Evolutionary conservation across 257 asterid species (phyloP).

Genomic region (Capsicum chinense): DNA sequence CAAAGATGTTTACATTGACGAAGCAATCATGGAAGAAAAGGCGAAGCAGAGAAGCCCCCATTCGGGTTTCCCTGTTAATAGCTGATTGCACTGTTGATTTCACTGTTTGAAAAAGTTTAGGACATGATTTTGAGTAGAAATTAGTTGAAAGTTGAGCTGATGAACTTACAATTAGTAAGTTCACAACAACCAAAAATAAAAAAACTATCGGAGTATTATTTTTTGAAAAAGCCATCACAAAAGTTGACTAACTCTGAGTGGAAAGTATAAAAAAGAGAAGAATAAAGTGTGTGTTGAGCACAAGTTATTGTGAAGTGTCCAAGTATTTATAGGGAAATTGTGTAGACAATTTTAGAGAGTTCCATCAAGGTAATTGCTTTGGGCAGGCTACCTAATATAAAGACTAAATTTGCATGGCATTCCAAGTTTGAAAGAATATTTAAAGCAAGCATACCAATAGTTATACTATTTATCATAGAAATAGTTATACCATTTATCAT

Average conservation of each 20-base stretch:
- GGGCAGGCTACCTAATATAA: conserved; percentile 67
- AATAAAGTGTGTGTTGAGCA: conserved; percentile 34
- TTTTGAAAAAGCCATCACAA: background rate
- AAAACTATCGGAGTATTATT: conserved; percentile 38
- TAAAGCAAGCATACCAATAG: background rate
- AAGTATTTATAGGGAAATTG: conserved; percentile 47
- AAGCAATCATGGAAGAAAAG: conserved; percentile 93
- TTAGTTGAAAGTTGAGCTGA: conserved; percentile 76
- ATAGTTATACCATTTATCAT: too few species aligned
- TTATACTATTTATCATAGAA: background rate
- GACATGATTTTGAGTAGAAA: conserved; percentile 70
- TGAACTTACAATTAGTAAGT: conserved; percentile 45
- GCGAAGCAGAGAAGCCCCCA: conserved; percentile 96
- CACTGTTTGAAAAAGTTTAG: conserved; percentile 51
- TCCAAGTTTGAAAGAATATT: background rate
- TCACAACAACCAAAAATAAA: conserved; percentile 43
- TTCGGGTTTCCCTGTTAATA: conserved; percentile 65
- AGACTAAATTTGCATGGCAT: conserved; percentile 53
- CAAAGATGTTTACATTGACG: conserved; percentile 57
- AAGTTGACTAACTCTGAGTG: conserved; percentile 47
- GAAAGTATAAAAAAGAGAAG: background rate
- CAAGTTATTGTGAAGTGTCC: background rate
- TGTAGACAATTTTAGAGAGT: background rate
- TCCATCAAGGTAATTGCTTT: conserved; percentile 31
- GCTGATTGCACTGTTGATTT: conserved; percentile 61